Conservation (phyloP, 352 stramenopile genomes). For the Globisporangium ultimum region DNA sequence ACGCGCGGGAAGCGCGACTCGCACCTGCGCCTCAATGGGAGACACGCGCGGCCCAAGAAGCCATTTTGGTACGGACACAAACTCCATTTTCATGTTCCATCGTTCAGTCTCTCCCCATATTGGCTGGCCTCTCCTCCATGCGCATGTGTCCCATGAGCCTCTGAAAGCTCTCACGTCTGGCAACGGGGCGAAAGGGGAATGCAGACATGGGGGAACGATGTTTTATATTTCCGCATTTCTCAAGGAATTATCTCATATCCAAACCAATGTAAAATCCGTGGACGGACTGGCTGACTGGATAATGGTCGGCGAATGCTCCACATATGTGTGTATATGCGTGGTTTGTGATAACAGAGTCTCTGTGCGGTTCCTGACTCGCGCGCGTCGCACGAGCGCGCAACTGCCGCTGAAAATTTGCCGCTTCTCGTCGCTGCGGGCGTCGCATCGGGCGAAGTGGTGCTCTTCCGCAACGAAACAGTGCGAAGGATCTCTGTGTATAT, state of each 20-base stretch:
- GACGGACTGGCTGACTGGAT: background rate
- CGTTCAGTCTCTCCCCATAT: too few relatives aligned
- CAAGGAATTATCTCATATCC: too few relatives aligned
- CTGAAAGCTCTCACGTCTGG: too few relatives aligned
- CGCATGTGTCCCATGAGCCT: too few relatives aligned
- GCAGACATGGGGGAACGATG: too few relatives aligned
- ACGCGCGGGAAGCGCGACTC: background rate
- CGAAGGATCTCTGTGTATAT: background rate
- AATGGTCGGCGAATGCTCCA: background rate
- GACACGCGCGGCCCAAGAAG: background rate
- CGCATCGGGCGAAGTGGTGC: conserved; percentile 35
- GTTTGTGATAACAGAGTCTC: conserved; percentile 12
- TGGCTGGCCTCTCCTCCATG: too few relatives aligned
- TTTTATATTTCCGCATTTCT: too few relatives aligned
- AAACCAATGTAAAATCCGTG: too few relatives aligned
- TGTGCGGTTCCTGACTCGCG: conserved; percentile 9
- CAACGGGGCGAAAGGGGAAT: too few relatives aligned
- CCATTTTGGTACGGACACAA: conserved; percentile 13
- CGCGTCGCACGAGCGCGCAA: conserved; percentile 3
- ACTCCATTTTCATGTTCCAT: too few relatives aligned
- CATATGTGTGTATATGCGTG: background rate
- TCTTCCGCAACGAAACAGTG: conserved; percentile 38
- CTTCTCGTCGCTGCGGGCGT: conserved; percentile 31
- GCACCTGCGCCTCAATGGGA: background rate
- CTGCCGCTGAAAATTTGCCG: conserved; percentile 21